Conservation (phyloP, 2,329 filamentous ascomycete species). For the Colletotrichum plurivorum region DNA sequence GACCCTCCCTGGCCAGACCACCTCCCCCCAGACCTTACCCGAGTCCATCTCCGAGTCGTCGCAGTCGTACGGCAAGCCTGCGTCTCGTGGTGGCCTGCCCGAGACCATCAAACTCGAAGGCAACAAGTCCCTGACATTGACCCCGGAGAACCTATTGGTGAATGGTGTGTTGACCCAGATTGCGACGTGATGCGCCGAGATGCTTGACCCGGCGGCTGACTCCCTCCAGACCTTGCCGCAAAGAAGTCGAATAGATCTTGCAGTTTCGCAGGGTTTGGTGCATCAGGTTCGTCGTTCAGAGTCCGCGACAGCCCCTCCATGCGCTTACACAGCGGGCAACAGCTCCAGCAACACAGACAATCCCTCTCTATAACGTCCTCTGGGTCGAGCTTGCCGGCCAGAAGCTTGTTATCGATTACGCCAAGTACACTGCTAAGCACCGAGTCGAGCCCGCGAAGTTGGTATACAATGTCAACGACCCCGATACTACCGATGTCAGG, state of each 20-base stretch:
- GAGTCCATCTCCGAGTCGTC: constrained; percentile 39
- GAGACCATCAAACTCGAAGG: constrained; percentile 45
- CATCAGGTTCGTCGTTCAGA: constrained; percentile 24
- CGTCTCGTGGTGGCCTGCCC: constrained; percentile 22
- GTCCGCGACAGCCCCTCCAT: neutral
- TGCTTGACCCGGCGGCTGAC: constrained; percentile 19
- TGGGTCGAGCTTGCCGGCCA: constrained; percentile 78
- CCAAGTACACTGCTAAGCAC: constrained; percentile 70
- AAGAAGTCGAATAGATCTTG: constrained; percentile 42
- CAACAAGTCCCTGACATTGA: constrained; percentile 51
- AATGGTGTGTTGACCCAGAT: constrained; percentile 48
- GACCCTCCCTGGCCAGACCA: neutral
- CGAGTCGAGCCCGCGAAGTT: constrained; percentile 73
- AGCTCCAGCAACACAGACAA: constrained; percentile 50
- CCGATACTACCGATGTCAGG: constrained; percentile 61
- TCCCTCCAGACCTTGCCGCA: constrained; percentile 23
- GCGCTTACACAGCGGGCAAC: constrained; percentile 9
- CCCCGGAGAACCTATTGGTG: constrained; percentile 49
- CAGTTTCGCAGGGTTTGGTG: constrained; percentile 36
- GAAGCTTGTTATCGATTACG: constrained; percentile 80
- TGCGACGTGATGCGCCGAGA: constrained; percentile 13
- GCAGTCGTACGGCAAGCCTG: constrained; percentile 35
- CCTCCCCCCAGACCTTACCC: constrained; percentile 15
- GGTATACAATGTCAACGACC: constrained; percentile 61
- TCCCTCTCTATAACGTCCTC: constrained; percentile 87